Percentiles rank a stretch among this genome's conserved stretches.
phyloP scores from a whole-genome alignment of 1,284 basidiomycete species.

The Ganoderma sp. region DNA sequence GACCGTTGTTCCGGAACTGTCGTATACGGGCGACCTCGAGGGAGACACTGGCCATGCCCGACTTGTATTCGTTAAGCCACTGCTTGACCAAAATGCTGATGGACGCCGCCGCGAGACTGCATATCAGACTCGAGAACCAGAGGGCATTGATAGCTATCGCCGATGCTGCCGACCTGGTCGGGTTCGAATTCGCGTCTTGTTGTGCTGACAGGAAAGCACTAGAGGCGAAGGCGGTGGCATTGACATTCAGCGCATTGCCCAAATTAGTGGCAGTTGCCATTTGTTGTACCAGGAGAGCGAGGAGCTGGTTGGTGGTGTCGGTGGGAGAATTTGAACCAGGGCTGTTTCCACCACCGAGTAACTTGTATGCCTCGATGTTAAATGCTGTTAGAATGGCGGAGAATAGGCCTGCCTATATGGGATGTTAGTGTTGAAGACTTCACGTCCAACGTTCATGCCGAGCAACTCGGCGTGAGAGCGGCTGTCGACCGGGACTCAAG shows the following conservation, averaged over 20 bases:
- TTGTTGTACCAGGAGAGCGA: conserved; percentile 3
- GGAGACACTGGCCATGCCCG: conserved; percentile 27
- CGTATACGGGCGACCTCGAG: conserved; percentile 32
- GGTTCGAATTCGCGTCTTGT: conserved; percentile 1
- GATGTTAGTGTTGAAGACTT: neutral
- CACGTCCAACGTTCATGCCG: neutral
- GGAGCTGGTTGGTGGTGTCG: conserved; percentile 14
- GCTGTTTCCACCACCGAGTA: conserved; percentile 23
- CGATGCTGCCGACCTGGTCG: conserved; percentile 3
- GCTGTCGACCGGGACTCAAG: neutral
- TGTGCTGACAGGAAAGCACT: neutral
- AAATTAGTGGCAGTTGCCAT: conserved; percentile 7
- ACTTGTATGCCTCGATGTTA: conserved; percentile 34
- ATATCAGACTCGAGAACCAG: conserved; percentile 35
- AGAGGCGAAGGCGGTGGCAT: neutral
- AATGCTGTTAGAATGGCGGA: conserved; percentile 37
- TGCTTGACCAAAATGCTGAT: conserved; percentile 35
- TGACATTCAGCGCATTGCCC: neutral
- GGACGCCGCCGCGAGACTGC: conserved; percentile 34
- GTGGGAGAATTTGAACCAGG: conserved; percentile 7
- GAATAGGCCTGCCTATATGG: conserved; percentile 35
- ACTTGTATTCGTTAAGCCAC: conserved; percentile 34
- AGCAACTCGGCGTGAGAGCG: neutral
- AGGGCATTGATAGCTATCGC: conserved; percentile 32
- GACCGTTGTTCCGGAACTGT: conserved; percentile 37